These are phyloP conservation scores for Pythium pyrilobum DNA, from an alignment of 352 stramenopile species.

Conservation along the genomic window DNA sequence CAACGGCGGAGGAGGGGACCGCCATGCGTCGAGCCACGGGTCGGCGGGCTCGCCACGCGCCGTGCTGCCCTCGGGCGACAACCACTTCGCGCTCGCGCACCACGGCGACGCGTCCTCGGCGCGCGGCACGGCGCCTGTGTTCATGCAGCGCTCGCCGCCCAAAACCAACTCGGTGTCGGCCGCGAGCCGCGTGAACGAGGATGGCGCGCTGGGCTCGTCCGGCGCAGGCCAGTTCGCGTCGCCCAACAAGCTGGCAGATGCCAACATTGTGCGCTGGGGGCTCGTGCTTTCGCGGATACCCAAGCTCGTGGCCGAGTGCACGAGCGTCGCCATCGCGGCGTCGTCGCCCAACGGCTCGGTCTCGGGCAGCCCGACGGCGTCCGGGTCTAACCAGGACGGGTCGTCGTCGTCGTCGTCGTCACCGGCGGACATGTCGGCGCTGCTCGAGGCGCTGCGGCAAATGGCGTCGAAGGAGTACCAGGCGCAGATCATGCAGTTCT, in stretches of 20 bases:
- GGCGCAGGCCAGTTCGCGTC: background rate
- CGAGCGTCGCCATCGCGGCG: conserved; percentile 1
- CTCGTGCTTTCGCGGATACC: conserved; percentile 20
- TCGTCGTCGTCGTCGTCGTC: background rate
- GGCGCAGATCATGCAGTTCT: conserved; percentile 47
- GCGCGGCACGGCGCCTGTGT: conserved; percentile 3
- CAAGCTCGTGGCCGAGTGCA: conserved; percentile 20
- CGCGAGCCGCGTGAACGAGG: conserved; percentile 1
- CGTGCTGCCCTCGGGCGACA: conserved; percentile 16
- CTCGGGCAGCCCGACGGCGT: conserved; percentile 5
- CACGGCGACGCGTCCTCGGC: background rate
- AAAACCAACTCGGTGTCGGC: conserved; percentile 8
- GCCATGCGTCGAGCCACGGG: no score
- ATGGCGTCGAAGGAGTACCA: conserved; percentile 57
- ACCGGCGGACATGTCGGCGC: conserved; percentile 19
- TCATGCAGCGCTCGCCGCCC: conserved; percentile 21
- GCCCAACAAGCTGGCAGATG: background rate
- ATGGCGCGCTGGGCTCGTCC: background rate
- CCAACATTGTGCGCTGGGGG: conserved; percentile 18
- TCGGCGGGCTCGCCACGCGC: conserved; percentile 13
- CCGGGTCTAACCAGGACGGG: background rate
- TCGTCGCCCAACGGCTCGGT: conserved; percentile 11
- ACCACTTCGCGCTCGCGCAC: conserved; percentile 19
- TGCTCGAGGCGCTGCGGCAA: conserved; percentile 46
- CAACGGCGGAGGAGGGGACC: background rate